phyloP scores from a whole-genome alignment of 768 basidiomycete species.

The Pleurotus giganteus region DNA sequence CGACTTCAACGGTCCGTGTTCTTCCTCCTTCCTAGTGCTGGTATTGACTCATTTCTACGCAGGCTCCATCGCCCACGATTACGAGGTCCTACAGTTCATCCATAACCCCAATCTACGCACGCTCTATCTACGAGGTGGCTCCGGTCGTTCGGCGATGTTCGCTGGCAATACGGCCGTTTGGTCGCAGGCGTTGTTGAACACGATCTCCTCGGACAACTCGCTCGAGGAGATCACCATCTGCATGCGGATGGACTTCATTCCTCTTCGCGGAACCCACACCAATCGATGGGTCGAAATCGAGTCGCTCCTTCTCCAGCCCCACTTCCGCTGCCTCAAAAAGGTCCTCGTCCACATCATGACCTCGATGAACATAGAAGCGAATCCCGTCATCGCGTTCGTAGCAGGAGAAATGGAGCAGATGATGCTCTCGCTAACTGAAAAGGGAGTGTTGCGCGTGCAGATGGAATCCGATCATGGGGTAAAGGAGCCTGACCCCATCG shows the following conservation, averaged over 20 bases:
- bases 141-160: conserved; percentile 9
- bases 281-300: background rate
- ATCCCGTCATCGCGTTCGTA: conserved; percentile 2
- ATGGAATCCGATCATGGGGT: background rate
- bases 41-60: background rate
- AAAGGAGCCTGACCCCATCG: background rate
- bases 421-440: background rate
- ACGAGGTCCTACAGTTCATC: background rate
- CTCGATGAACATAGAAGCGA: background rate
- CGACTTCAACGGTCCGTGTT: background rate
- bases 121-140: conserved; percentile 2
- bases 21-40: background rate
- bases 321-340: background rate
- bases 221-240: background rate
- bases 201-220: background rate
- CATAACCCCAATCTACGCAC: conserved; percentile 3
- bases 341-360: background rate
- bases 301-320: background rate
- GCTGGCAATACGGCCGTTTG: conserved; percentile 8
- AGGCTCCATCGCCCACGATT: conserved; percentile 5
- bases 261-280: conserved; percentile 9
- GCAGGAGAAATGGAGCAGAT: conserved; percentile 3
- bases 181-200: conserved; percentile 1
- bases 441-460: background rate
- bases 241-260: conserved; percentile 8